Evolutionary conservation across 2,329 filamentous ascomycete genomes (phyloP).

Genomic region (Fusarium piperis): DNA sequence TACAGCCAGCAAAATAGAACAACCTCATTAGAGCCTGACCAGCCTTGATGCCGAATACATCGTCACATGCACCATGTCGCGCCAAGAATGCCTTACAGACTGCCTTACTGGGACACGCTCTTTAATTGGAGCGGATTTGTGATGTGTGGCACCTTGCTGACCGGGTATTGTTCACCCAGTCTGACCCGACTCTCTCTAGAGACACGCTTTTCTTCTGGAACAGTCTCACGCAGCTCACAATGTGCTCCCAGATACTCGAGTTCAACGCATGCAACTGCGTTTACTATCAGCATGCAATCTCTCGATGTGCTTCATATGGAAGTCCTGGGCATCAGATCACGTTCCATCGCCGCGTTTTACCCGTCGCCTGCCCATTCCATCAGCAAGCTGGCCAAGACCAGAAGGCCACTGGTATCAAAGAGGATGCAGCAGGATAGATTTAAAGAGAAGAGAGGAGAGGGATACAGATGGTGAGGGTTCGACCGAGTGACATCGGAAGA

Average conservation of each 20-base stretch:
- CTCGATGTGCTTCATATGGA: conserved; percentile 79
- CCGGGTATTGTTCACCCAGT: conserved; percentile 57
- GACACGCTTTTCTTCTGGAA: neutral
- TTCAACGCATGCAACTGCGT: conserved; percentile 87
- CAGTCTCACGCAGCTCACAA: neutral
- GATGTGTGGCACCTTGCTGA: neutral
- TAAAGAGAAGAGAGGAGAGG: rapidly evolving
- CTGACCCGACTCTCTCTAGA: neutral
- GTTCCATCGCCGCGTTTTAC: neutral
- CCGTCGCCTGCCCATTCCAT: conserved; percentile 83
- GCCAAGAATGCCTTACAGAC: neutral
- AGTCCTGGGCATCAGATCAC: conserved; percentile 78
- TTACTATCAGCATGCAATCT: conserved; percentile 85
- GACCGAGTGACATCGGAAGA: neutral
- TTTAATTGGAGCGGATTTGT: neutral
- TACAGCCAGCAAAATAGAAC: neutral
- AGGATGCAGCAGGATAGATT: neutral
- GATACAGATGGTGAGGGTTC: neutral
- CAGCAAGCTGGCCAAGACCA: conserved; percentile 56
- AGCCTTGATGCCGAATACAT: neutral
- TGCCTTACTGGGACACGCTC: neutral
- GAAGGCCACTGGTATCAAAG: neutral
- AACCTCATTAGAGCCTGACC: neutral
- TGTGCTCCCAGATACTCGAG: neutral
- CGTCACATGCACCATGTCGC: neutral